phyloP scores from a whole-genome alignment of 805 yeast genomes.

The Zygoascus bituminiphila region DNA sequence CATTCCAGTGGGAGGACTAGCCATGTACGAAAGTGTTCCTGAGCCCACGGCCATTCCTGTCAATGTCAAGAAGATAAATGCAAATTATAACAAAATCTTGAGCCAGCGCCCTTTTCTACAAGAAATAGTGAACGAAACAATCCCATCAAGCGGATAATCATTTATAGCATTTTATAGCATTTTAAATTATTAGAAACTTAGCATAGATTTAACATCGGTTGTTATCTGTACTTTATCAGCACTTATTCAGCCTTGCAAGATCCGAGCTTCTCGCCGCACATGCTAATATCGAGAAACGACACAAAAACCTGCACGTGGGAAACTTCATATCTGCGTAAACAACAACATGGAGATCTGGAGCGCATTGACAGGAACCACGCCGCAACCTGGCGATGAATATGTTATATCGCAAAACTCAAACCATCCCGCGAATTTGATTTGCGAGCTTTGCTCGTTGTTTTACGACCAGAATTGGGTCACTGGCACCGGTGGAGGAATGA shows the following conservation, averaged over 20 bases:
- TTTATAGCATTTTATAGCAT: too few species aligned
- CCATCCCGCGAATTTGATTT: constrained; percentile 80
- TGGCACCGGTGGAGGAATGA: constrained; percentile 94
- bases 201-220: not conserved
- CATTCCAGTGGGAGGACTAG: constrained; percentile 33
- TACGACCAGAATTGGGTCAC: constrained; percentile 85
- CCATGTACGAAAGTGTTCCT: constrained; percentile 6
- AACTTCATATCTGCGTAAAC: not conserved
- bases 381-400: not conserved
- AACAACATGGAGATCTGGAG: not conserved
- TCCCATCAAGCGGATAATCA: too few species aligned
- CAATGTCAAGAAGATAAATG: not conserved
- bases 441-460: constrained; percentile 69
- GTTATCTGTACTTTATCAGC: too few species aligned
- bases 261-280: not conserved
- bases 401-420: constrained; percentile 37
- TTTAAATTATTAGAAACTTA: too few species aligned
- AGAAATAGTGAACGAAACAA: constrained; percentile 7
- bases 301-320: not conserved
- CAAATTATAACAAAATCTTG: constrained; percentile 1
- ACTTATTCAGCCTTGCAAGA: too few species aligned
- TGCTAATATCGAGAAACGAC: too few species aligned
- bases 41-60: not conserved
- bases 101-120: constrained; percentile 2
- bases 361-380: not conserved